These are phyloP conservation scores for Clavispora santaluciae DNA, from an alignment of 805 yeast genomes.

Conservation along the genomic window DNA sequence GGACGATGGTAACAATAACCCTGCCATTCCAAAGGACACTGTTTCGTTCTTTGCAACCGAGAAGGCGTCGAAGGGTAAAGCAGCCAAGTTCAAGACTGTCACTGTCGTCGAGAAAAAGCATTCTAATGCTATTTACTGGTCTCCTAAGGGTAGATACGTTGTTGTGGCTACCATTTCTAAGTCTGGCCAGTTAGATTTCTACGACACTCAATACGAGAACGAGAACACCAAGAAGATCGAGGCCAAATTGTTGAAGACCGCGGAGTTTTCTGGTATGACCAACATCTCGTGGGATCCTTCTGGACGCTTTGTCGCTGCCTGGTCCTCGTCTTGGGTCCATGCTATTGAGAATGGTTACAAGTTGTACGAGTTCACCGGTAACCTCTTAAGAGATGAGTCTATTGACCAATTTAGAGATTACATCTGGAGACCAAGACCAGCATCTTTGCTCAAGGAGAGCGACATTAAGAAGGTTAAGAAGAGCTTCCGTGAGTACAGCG, in stretches of 20 bases:
- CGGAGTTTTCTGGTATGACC: constrained; percentile 72
- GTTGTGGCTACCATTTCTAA: constrained; percentile 45
- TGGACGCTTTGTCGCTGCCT: constrained; percentile 83
- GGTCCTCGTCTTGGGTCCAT: constrained; percentile 85
- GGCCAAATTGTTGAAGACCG: constrained; percentile 56
- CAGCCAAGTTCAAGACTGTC: constrained; percentile 53
- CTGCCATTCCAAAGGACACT: constrained; percentile 60
- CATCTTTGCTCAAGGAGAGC: constrained; percentile 63
- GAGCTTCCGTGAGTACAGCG: constrained; percentile 83
- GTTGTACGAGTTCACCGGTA: constrained; percentile 81
- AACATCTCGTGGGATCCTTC: constrained; percentile 92
- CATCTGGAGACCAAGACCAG: constrained; percentile 97
- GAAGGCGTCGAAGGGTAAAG: constrained; percentile 44
- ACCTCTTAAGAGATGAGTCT: constrained; percentile 65
- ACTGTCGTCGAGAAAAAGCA: constrained; percentile 57
- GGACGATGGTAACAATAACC: constrained; percentile 52
- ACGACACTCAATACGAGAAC: constrained; percentile 80
- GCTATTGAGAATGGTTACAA: constrained; percentile 87
- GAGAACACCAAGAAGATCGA: constrained; percentile 43
- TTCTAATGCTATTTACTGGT: constrained; percentile 74
- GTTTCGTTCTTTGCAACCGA: constrained; percentile 84
- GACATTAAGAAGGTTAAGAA: constrained; percentile 87
- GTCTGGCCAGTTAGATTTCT: constrained; percentile 74
- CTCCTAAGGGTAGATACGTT: constrained; percentile 90
- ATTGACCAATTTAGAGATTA: constrained; percentile 83